Evolutionary conservation across 331 rosid genomes (phyloP), one percentile per base, ranked within the genome.

Genomic region (Malus hybrid): DNA sequence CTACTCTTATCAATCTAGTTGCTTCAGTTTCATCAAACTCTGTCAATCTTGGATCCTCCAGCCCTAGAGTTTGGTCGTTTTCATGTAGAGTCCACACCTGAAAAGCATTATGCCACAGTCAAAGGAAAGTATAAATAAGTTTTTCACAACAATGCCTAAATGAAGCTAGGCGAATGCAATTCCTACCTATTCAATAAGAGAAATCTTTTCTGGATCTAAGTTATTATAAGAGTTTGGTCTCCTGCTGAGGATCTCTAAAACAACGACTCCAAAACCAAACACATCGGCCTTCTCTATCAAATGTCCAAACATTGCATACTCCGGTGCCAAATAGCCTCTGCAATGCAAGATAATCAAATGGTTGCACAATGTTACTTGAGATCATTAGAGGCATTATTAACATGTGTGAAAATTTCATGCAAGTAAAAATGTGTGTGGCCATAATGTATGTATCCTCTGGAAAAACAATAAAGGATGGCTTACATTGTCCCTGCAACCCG

Each of bases 201-300:
- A 72, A 31, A 72, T 55, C 73, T 56, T 66, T 39, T 57, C 69
- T 3, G 31, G 18, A n/a, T 57, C 75, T 14, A 67, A 10, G 33
- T 33, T 59, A 33, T 46, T 57, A 65, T 62, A 61, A 2, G 65
- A 13, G 65, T 80, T 80, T 7, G 83, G 60, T 10, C 79, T 74
- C 2, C 83, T 79, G 12, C 83, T 74, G 14, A 80, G 14, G 44
- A 74, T 74, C 52, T 80, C 83, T 20, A 80, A 50, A 48, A 65
- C 74, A 27, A 80, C 79, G 19, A 80, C 79, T 7, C 83, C 83
- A 12, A 61, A 80, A 14, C 75, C 60, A 5, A 67, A 80, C 13
- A 80, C 79, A 61, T 80, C 83, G 1, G 83, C 75, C 76, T 80
- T 80, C n/a, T 80, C 83, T 22, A 79, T 74, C 24, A 80, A 33